Evolutionary conservation across 768 basidiomycete genomes (phyloP).

Genomic region (Leccinellum rugosiceps): DNA sequence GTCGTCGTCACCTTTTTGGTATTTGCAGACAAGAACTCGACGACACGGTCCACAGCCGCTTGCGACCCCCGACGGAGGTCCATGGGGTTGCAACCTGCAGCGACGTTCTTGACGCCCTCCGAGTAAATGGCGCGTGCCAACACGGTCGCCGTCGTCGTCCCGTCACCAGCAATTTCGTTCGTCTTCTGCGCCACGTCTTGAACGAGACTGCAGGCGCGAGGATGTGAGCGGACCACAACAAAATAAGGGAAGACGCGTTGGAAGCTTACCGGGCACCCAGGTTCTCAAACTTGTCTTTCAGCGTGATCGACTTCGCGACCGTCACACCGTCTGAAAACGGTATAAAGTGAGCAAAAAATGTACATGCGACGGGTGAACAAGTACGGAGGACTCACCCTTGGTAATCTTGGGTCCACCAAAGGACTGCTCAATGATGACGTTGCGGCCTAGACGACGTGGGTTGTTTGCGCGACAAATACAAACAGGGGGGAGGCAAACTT

Average conservation of each 20-base stretch:
- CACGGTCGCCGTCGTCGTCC: slow-evolving; percentile 97
- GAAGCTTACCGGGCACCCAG: slow-evolving; percentile 85
- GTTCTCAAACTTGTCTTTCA: slow-evolving; percentile 99
- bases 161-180: slow-evolving; percentile 96
- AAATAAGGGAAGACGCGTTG: not conserved
- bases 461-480: slow-evolving; percentile 11
- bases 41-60: slow-evolving; percentile 93
- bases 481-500: slow-evolving; percentile 6
- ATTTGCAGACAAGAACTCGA: slow-evolving; percentile 83
- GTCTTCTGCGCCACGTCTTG: slow-evolving; percentile 97
- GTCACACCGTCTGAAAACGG: slow-evolving; percentile 84
- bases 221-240: not conserved
- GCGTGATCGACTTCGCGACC: slow-evolving; percentile 89
- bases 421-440: slow-evolving; percentile 96
- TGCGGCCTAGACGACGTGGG: slow-evolving; percentile 58
- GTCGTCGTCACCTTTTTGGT: slow-evolving; percentile 95
- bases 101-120: slow-evolving; percentile 98
- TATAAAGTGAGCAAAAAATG: not conserved
- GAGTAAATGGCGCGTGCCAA: slow-evolving; percentile 96
- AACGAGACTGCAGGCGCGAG: slow-evolving; percentile 58
- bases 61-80: slow-evolving; percentile 98
- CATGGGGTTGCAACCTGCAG: slow-evolving; percentile 99
- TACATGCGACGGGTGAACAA: not conserved
- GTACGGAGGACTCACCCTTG: slow-evolving; percentile 57
- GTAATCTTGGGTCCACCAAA: slow-evolving; percentile 93